Conservation (phyloP, 2,329 filamentous ascomycete species). For the Berkeleyomyces basicola region DNA sequence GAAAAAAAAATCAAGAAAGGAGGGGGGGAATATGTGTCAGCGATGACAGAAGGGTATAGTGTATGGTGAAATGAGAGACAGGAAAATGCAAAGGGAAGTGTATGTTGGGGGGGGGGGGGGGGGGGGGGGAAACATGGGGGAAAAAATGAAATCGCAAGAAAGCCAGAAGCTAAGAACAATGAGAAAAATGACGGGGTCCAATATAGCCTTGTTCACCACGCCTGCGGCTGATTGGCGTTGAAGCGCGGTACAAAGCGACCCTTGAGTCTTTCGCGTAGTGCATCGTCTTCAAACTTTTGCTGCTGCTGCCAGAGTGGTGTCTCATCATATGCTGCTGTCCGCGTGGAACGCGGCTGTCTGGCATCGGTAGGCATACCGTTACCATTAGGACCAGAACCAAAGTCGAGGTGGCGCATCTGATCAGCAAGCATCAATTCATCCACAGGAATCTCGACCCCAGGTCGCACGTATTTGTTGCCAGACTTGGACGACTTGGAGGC, state of each 20-base stretch:
- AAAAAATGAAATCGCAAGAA: background rate
- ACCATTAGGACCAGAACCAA: background rate
- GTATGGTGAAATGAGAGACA: background rate
- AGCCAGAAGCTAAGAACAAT: background rate
- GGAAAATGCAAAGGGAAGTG: background rate
- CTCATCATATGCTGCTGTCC: background rate
- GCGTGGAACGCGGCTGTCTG: background rate
- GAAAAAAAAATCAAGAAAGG: background rate
- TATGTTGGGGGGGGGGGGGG: background rate
- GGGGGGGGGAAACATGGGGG: background rate
- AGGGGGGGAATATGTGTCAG: background rate
- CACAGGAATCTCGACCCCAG: background rate
- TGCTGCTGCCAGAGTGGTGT: background rate
- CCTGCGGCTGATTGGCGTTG: background rate
- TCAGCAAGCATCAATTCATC: background rate
- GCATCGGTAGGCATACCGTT: background rate
- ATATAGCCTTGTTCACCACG: background rate
- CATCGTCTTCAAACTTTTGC: background rate
- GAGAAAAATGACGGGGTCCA: background rate
- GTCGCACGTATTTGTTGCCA: background rate
- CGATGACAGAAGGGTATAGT: background rate
- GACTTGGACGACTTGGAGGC: background rate
- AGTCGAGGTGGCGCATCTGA: background rate
- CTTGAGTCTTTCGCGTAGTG: slow-evolving; percentile 2
- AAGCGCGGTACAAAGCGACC: background rate